Percentiles rank a stretch among this genome's conserved stretches.
phyloP scores from a whole-genome alignment of 1,284 basidiomycete genomes.

The Cystobasidium sp. region DNA sequence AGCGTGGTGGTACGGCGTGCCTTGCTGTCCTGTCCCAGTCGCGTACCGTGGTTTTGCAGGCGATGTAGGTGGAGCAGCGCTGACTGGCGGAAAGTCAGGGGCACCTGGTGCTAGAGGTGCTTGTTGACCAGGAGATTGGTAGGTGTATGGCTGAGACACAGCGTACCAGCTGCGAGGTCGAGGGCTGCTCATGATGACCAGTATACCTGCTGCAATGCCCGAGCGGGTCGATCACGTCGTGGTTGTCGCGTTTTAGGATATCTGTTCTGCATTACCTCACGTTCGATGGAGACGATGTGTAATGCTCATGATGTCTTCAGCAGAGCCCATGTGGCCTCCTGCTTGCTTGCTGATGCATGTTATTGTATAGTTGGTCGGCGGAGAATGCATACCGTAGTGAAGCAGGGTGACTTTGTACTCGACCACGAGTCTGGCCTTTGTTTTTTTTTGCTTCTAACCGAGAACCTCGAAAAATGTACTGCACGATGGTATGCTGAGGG shows the following conservation, averaged over 20 bases:
- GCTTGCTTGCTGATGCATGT: no score
- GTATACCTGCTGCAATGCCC: neutral
- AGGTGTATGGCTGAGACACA: slow-evolving; percentile 19
- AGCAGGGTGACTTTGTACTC: no score
- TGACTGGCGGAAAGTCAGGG: slow-evolving; percentile 32
- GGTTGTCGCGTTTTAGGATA: neutral
- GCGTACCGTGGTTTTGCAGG: neutral
- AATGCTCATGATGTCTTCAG: no score
- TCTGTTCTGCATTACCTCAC: no score
- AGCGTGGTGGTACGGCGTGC: neutral
- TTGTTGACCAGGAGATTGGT: slow-evolving; percentile 11
- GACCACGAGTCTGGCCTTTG: no score
- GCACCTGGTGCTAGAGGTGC: slow-evolving; percentile 32
- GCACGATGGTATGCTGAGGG: no score
- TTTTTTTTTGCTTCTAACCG: no score
- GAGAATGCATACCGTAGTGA: no score
- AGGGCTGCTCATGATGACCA: neutral
- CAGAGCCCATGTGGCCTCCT: no score
- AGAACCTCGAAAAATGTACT: no score
- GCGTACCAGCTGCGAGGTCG: slow-evolving; percentile 30
- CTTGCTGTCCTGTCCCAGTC: neutral
- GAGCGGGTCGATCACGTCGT: neutral
- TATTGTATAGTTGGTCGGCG: no score
- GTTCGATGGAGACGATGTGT: no score
- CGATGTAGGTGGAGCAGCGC: neutral